Evolutionary conservation across 2,329 filamentous ascomycete species (phyloP).

Genomic region (Camillea tinctor): DNA sequence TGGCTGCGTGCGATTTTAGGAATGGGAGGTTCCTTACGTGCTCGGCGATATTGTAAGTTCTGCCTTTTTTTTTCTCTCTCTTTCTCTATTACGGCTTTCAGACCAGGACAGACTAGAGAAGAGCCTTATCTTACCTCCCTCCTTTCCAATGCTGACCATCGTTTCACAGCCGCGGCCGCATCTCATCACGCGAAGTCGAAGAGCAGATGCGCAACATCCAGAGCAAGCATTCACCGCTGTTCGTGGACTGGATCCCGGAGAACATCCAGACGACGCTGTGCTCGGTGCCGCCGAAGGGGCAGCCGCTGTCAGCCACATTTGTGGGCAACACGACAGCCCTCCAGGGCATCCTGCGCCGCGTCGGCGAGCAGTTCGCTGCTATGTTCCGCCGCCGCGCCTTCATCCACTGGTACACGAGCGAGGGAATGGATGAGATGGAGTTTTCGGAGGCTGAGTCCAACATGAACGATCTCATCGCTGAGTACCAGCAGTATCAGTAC

Average conservation of each 20-base stretch:
- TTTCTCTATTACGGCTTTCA: too few species aligned
- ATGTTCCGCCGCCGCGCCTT: constrained; percentile 99
- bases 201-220: constrained; percentile 99
- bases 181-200: constrained; percentile 99
- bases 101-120: too few species aligned
- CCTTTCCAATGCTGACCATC: constrained; percentile 22
- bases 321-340: constrained; percentile 99
- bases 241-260: constrained; percentile 99
- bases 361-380: constrained; percentile 98
- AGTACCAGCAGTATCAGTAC: constrained; percentile 99
- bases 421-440: constrained; percentile 99
- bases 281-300: constrained; percentile 94
- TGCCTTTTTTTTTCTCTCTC: background rate
- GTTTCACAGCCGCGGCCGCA: constrained; percentile 78
- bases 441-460: constrained; percentile 99
- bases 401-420: constrained; percentile 99
- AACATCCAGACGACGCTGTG: constrained; percentile 99
- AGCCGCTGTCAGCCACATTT: constrained; percentile 99
- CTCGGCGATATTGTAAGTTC: constrained; percentile 89
- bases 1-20: constrained; percentile 99
- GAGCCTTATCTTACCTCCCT: too few species aligned
- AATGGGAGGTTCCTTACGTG: constrained; percentile 99
- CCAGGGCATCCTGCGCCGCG: constrained; percentile 99
- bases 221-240: constrained; percentile 99
- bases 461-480: constrained; percentile 99